Conservation (phyloP, 2,329 filamentous ascomycete genomes). For the Davidsoniella virescens region DNA sequence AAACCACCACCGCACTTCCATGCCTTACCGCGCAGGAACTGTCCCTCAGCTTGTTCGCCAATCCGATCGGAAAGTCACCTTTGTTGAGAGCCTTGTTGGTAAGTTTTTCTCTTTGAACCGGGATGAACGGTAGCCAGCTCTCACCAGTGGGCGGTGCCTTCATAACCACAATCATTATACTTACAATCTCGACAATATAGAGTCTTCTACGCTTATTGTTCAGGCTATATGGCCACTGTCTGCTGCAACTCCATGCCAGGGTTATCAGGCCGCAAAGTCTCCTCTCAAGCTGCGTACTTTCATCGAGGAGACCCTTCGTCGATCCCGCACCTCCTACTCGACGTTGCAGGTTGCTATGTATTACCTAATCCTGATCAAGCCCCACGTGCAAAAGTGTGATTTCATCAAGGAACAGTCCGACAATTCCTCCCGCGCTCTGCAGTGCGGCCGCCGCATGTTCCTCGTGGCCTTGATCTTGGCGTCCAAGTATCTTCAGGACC, state of each 20-base stretch:
- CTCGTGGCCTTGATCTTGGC: slow-evolving; percentile 85
- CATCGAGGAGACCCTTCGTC: slow-evolving; percentile 89
- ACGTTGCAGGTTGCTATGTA: slow-evolving; percentile 93
- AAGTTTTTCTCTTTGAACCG: slow-evolving; percentile 35
- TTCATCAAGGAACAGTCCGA: slow-evolving; percentile 59
- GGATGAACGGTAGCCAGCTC: too few relatives aligned
- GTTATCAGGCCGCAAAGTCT: slow-evolving; percentile 54
- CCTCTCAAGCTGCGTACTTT: slow-evolving; percentile 86
- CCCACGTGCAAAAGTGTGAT: slow-evolving; percentile 52
- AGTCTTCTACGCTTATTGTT: slow-evolving; percentile 93
- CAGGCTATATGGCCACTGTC: slow-evolving; percentile 94
- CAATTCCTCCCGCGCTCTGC: slow-evolving; percentile 63
- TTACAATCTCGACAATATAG: slow-evolving; percentile 31
- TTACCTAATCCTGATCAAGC: slow-evolving; percentile 87
- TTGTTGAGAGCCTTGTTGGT: slow-evolving; percentile 96
- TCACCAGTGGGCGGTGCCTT: too few relatives aligned
- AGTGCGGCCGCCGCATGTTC: slow-evolving; percentile 96
- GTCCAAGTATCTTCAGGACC: slow-evolving; percentile 94
- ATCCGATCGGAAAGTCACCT: slow-evolving; percentile 81
- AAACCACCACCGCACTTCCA: slow-evolving; percentile 36
- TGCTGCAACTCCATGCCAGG: slow-evolving; percentile 53
- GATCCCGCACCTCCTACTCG: slow-evolving; percentile 92
- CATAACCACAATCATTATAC: not conserved
- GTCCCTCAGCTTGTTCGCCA: slow-evolving; percentile 62
- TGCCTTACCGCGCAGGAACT: slow-evolving; percentile 34